These are phyloP conservation scores for Mesembryanthemum crystallinum DNA, from an alignment of 148 eudicot genomes.

Conservation along the genomic window DNA sequence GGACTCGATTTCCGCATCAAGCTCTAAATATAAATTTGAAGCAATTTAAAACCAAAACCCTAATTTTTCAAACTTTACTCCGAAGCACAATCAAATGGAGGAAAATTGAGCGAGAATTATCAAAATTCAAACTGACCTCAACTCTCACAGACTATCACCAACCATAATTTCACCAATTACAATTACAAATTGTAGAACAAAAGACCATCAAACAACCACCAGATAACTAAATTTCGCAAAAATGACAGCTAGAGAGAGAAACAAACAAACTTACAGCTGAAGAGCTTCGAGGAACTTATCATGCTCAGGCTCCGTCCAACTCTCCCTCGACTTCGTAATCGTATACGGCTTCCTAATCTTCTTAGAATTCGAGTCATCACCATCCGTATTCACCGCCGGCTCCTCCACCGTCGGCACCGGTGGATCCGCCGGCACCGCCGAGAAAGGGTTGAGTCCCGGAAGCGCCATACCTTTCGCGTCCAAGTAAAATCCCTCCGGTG, in stretches of 20 bases:
- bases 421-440: slow-evolving; percentile 27
- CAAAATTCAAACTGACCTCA: no score
- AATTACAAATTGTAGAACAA: not conserved
- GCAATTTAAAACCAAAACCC: slow-evolving; percentile 2
- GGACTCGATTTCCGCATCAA: not conserved
- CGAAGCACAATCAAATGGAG: no score
- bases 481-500: slow-evolving; percentile 55
- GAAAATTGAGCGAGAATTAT: no score
- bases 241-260: slow-evolving; percentile 8
- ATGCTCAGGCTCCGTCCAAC: slow-evolving; percentile 98
- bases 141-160: no score
- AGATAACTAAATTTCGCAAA: not conserved
- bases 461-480: slow-evolving; percentile 60
- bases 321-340: slow-evolving; percentile 86
- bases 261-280: slow-evolving; percentile 61
- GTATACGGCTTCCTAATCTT: slow-evolving; percentile 90
- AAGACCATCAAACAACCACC: not conserved
- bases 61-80: no score
- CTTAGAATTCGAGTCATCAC: slow-evolving; percentile 45
- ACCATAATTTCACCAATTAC: not conserved
- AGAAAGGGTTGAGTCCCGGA: slow-evolving; percentile 56
- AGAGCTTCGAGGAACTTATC: slow-evolving; percentile 99
- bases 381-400: slow-evolving; percentile 20
- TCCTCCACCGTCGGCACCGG: slow-evolving; percentile 21
- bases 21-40: not conserved